Percentiles rank a stretch among this genome's conserved stretches.
Evolutionary conservation across 208 protist genomes (phyloP).

Genomic region (Trypanosoma conorhini): DNA sequence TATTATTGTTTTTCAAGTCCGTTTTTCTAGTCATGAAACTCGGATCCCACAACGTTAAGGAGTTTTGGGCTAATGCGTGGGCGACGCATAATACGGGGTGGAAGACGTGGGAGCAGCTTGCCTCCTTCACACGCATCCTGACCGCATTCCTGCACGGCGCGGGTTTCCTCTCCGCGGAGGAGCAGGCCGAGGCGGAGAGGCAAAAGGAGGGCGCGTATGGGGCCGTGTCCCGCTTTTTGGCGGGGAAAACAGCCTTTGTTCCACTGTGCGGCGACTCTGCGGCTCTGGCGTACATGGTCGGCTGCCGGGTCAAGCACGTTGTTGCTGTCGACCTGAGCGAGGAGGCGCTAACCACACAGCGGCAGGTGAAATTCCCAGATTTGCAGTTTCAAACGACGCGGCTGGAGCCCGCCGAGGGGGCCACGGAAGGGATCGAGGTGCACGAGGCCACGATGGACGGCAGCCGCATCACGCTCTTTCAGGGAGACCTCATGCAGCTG

Average conservation of each 20-base stretch:
- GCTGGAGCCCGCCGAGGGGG: slow-evolving; percentile 10
- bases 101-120: slow-evolving; percentile 31
- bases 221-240: slow-evolving; percentile 37
- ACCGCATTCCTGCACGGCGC: slow-evolving; percentile 28
- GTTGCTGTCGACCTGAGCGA: slow-evolving; percentile 41
- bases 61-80: slow-evolving; percentile 58
- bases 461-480: slow-evolving; percentile 45
- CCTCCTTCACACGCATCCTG: slow-evolving; percentile 50
- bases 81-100: slow-evolving; percentile 37
- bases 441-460: slow-evolving; percentile 35
- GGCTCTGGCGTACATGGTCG: slow-evolving; percentile 43
- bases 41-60: slow-evolving; percentile 27
- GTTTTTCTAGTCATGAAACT: neutral
- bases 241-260: slow-evolving; percentile 46
- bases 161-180: slow-evolving; percentile 14
- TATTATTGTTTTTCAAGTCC: neutral
- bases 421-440: slow-evolving; percentile 3
- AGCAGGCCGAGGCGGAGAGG: neutral
- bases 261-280: slow-evolving; percentile 60
- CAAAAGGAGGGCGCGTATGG: slow-evolving; percentile 19
- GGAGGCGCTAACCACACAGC: slow-evolving; percentile 36
- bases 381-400: slow-evolving; percentile 27
- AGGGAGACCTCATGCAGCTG: slow-evolving; percentile 47
- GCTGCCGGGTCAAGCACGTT: slow-evolving; percentile 39
- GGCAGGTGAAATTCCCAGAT: slow-evolving; percentile 34